A percentile compares a stretch with the other conserved stretches of the same genome.
phyloP scores from a whole-genome alignment of 83 land plant species.

The Isoetes engelmannii region DNA sequence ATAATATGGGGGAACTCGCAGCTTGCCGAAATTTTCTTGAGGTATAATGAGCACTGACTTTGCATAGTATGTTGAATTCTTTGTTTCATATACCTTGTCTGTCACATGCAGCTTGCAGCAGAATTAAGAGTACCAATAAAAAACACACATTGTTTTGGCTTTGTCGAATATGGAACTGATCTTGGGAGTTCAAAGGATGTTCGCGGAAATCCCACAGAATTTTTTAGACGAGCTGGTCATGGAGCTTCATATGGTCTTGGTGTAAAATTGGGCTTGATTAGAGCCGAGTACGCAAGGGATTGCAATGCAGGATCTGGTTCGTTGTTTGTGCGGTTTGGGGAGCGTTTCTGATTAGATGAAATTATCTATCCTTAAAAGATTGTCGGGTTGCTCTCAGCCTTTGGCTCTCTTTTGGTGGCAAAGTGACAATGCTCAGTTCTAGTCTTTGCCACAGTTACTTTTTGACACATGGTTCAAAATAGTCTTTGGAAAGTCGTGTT shows the following conservation, averaged over 20 bases:
- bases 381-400: no score
- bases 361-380: no score
- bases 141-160: slow-evolving; percentile 70
- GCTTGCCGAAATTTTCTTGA: slow-evolving; percentile 48
- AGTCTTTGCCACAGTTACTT: no score
- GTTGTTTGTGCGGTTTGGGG: slow-evolving; percentile 83
- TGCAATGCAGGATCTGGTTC: slow-evolving; percentile 89
- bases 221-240: slow-evolving; percentile 73
- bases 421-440: no score
- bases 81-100: not conserved
- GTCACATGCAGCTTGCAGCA: slow-evolving; percentile 53
- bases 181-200: slow-evolving; percentile 95
- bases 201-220: slow-evolving; percentile 95
- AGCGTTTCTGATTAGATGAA: slow-evolving; percentile 46
- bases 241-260: slow-evolving; percentile 95
- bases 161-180: slow-evolving; percentile 95
- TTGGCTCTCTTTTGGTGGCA: no score
- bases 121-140: slow-evolving; percentile 77
- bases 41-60: not conserved
- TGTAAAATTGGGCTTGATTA: slow-evolving; percentile 71
- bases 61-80: not conserved
- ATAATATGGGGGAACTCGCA: slow-evolving; percentile 89
- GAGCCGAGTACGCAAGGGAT: slow-evolving; percentile 94
- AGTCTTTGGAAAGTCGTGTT: no score
- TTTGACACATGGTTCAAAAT: no score